Evolutionary conservation across 2,329 filamentous ascomycete species (phyloP), one percentile per base, ranked within the genome.

Genomic region (Gremmenia infestans): DNA sequence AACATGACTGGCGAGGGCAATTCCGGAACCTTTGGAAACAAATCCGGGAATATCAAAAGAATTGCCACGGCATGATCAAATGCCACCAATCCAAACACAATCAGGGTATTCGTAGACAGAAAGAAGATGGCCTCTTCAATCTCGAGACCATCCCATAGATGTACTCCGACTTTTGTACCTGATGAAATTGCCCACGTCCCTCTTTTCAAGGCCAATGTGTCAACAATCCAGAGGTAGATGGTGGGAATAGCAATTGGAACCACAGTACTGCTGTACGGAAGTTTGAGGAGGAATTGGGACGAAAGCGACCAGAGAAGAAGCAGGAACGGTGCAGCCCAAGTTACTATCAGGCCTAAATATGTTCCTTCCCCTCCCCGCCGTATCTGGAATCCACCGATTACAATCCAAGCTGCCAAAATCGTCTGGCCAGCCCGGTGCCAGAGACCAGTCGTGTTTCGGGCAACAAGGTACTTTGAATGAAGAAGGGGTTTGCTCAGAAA

Each of bases 121-220:
- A 91, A 91, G 74, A 91, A 91, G 7, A 87, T 62, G 0, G 86
- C 87, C 68, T 91, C 88, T 71, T 91, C 88, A 19, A 90, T 76
- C 50, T 91, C 88, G 32, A 91, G 70, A 6, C 79, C 79, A 2
- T 81, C 78, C 79, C 84, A 89, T 0, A 90, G 61, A 48, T 83
- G 76, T 40, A 81, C 65, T 0, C 79, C 82, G 11, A 87, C 76
- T 65, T 90, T 90, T 0, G 87, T 91, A 0, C 81, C 83, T 4
- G 76, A 73, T 58, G 81, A 81, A 50, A 91, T 90, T 1, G 82
- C 78, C 88, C 87, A 91, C 0, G 86, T 89, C 7, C 88, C 87
- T 39, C 84, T 74, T 42, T 78, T 78, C 50, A 91, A 67, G 0
- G 86, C 85, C 28, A 88, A 65, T 3, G 86, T 87, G 60, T 91